phyloP scores from a whole-genome alignment of 2,329 filamentous ascomycete species.

The Pseudomassariella vexata region DNA sequence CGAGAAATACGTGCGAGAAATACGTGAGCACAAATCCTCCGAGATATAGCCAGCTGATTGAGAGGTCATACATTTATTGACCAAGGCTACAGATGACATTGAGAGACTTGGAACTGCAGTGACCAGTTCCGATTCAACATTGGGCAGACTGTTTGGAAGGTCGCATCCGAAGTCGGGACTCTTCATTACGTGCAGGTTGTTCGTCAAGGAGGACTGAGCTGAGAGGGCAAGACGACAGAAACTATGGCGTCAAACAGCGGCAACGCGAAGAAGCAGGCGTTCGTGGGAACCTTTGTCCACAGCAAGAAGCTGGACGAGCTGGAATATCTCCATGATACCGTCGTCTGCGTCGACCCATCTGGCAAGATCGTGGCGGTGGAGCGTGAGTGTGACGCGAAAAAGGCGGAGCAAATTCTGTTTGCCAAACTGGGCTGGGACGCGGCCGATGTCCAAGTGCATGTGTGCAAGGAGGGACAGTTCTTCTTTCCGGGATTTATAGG shows the following conservation, averaged over 20 bases:
- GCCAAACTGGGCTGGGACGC: slow-evolving; percentile 38
- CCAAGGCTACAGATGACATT: no score
- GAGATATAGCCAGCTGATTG: no score
- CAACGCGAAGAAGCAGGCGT: slow-evolving; percentile 34
- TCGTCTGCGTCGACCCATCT: slow-evolving; percentile 41
- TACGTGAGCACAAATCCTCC: no score
- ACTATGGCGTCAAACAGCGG: slow-evolving; percentile 17
- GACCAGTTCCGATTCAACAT: no score
- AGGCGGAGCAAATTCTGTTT: slow-evolving; percentile 28
- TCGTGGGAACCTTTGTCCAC: slow-evolving; percentile 52
- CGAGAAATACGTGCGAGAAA: no score
- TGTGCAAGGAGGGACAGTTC: slow-evolving; percentile 51
- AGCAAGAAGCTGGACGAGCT: slow-evolving; percentile 41
- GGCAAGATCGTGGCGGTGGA: slow-evolving; percentile 48
- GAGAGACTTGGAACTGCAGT: no score
- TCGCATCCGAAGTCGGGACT: no score
- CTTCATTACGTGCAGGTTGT: no score
- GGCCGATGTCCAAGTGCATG: slow-evolving; percentile 30
- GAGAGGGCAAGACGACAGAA: slow-evolving; percentile 1
- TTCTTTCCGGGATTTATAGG: slow-evolving; percentile 82
- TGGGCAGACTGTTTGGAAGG: no score
- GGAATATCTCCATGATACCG: slow-evolving; percentile 44
- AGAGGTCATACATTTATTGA: no score
- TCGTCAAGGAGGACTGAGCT: neutral
- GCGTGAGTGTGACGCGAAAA: slow-evolving; percentile 23